Conservation (phyloP, 306 rosid genomes). For the Oxytropis ochrocephala region DNA sequence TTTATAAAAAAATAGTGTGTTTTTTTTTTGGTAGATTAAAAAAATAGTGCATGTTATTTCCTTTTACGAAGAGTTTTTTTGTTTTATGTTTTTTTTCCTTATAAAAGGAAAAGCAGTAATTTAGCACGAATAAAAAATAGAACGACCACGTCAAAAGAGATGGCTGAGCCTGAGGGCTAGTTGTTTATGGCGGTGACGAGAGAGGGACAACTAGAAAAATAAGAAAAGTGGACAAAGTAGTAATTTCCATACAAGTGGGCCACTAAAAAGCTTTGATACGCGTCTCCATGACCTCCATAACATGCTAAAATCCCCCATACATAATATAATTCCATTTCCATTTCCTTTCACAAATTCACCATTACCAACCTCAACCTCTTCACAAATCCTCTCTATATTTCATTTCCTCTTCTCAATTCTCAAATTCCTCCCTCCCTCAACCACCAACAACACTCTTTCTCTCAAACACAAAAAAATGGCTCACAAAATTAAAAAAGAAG, state of each 20-base stretch:
- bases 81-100: not conserved
- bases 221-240: constrained; percentile 35
- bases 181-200: not conserved
- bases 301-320: not conserved
- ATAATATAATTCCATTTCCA: not conserved
- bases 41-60: no score
- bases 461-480: constrained; percentile 29
- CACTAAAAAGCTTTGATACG: constrained; percentile 46
- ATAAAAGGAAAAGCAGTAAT: not conserved
- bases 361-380: constrained; percentile 46
- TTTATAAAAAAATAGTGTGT: no score
- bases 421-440: not conserved
- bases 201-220: not conserved
- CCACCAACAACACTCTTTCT: not conserved
- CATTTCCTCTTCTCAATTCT: no score
- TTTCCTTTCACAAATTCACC: constrained; percentile 13
- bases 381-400: constrained; percentile 20
- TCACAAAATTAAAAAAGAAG: constrained; percentile 68
- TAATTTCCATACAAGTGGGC: constrained; percentile 1
- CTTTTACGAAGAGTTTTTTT: no score
- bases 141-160: not conserved
- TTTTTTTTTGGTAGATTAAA: no score
- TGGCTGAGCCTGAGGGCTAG: not conserved
- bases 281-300: constrained; percentile 77
- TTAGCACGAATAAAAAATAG: not conserved